Base-by-base conservation (phyloP, 495 filamentous ascomycete species). In the Aspergillus homomorphus region DNA sequence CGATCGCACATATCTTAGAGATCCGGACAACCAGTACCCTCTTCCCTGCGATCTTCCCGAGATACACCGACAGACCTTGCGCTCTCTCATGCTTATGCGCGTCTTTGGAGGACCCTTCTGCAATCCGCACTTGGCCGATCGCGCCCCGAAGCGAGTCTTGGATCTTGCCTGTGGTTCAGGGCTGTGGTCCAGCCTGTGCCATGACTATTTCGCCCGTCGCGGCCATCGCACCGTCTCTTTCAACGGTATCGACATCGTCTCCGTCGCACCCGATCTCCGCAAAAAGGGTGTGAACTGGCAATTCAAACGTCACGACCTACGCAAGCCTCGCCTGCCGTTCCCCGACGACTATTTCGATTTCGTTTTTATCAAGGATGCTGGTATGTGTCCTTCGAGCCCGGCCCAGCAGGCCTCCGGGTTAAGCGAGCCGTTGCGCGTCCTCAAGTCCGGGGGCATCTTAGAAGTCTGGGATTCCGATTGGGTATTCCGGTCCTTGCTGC, bases 391-490 rank as follows among this genome's bases (percentile, higher is more conserved):
- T 14, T 70, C 82, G 33, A 83, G 84, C 18, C 82, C 80, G 20
- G 80, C 81, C 14, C 81, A 86, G 64, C 83, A 88, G 42, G 83
- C 85, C 33, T 64, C 68, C 8, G 75, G 92, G 15, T 79, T 96
- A 56, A 84, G 88, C 42, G 92, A 96, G 64, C 86, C 87, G 53
- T 70, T 91, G 52, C 87, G 92, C 23, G 77, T 96, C 16, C 74
- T 96, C 44, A 85, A 83, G 62, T 86, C 86, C 0, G 92, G 90
- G 7, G 93, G 93, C 1, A 82, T 85, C 15, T 66, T 96, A 52
- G 93, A 97, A 71, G 83, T 96, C 21, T 94, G 91, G 89, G 90
- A 95, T 61, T 86, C 85, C 0, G 90, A 93, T 72, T 85, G 89
- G 65, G 80, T 85, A 10, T 80, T 95, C 62, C 86, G 89, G 57